Conservation (phyloP, 208 protist species). For the Acanthamoeba healyi region DNA sequence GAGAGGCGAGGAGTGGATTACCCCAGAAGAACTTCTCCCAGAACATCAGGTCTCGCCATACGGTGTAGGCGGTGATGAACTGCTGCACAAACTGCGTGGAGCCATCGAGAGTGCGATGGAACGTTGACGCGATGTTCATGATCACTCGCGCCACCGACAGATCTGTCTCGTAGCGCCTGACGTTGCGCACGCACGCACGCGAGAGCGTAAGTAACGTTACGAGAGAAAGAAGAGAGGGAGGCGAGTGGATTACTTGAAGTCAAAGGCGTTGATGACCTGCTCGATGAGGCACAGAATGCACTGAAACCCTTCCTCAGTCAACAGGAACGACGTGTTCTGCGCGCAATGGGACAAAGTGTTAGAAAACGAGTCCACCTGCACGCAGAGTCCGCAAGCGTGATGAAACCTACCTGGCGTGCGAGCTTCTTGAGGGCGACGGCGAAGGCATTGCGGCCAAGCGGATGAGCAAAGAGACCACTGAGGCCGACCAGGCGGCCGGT, state of each 20-base stretch:
- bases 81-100: constrained; percentile 62
- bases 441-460: constrained; percentile 23
- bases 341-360: too few species aligned
- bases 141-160: constrained; percentile 38
- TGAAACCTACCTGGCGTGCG: constrained; percentile 6
- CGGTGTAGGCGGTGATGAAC: constrained; percentile 49
- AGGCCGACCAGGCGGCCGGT: neutral
- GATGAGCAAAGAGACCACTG: neutral
- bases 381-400: too few species aligned
- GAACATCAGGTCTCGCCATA: constrained; percentile 55
- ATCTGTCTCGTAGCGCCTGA: neutral
- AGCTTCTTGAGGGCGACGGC: constrained; percentile 60
- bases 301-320: constrained; percentile 52
- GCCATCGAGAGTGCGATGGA: constrained; percentile 28
- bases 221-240: neutral
- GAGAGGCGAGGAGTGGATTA: neutral
- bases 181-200: too few species aligned
- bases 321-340: constrained; percentile 32
- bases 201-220: too few species aligned
- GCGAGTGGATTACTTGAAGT: constrained; percentile 67
- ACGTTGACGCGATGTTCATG: constrained; percentile 51
- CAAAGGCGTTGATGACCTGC: constrained; percentile 38
- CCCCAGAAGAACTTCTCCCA: constrained; percentile 71
- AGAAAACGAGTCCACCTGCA: too few species aligned
- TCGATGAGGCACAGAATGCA: constrained; percentile 39